Base-by-base conservation (phyloP, 768 basidiomycete species). In the Mycena maculata region DNA sequence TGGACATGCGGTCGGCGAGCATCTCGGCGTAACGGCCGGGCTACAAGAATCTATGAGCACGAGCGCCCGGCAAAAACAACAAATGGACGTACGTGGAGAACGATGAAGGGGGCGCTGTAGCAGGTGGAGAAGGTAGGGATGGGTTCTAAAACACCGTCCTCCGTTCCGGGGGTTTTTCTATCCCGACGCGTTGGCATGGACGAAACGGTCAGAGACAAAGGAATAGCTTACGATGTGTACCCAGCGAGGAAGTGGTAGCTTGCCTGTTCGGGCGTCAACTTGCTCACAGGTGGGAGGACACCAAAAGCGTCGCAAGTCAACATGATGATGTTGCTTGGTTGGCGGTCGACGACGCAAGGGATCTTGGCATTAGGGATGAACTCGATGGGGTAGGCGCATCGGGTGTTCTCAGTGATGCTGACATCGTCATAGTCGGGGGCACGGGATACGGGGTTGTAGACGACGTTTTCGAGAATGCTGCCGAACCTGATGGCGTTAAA, bases 101-200 rank as follows among this genome's bases (percentile, higher is more conserved):
- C 92, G 78, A 99, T 98, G 88, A 99, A 99, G n/a, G 98, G 98
- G 44, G 96, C 95, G 72, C 92, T 93, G 88, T 98, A 99, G 82
- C 98, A 99, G 33, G 96, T 98, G 22, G 96, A 98, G 88, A 99
- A 99, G 44, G 98, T 99, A 25, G 98, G 98, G 69, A 97, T 96
- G 65, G 98, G 98, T 79, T 99, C 98, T 48, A 98, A 86, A 30
- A 99, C 93, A 76, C 97, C 97, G 75, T 98, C 97, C 77, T 99
- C 97, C 4, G 97, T 99, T 60, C 96, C 96, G n/a, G 96, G 96
- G 2, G 96, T 99, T 87, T 99, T 99, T 71, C 91, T 92, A n/a
- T 9, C 20, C 52, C 52, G 60, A 27, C 41, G n/a, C 38, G 33
- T 36, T 36, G 75, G 78, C 59, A 75, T 73, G 73, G 56, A 50